Conservation (phyloP, 495 filamentous ascomycete species). For the Neurospora intermedia region DNA sequence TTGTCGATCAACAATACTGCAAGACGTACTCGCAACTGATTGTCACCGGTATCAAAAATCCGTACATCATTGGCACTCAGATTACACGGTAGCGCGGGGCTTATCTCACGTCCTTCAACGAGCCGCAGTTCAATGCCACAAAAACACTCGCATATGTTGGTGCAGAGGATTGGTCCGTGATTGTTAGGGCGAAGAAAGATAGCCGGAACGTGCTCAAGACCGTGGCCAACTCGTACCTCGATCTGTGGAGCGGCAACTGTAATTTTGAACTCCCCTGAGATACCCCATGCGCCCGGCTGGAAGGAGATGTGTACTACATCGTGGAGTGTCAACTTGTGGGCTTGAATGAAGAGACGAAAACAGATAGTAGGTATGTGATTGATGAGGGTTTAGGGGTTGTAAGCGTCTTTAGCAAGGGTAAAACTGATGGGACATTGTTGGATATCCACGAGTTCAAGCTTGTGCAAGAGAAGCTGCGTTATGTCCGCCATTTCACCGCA, state of each 20-base stretch:
- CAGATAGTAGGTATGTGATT: conserved; percentile 28
- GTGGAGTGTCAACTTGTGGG: neutral
- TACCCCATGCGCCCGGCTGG: conserved; percentile 17
- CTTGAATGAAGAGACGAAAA: conserved; percentile 10
- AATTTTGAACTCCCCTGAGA: conserved; percentile 16
- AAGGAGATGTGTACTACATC: conserved; percentile 17
- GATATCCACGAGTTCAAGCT: conserved; percentile 35
- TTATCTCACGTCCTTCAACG: neutral
- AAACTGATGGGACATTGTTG: conserved; percentile 28
- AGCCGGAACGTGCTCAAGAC: conserved; percentile 10
- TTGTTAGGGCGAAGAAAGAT: conserved; percentile 11
- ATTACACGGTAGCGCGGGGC: conserved; percentile 12
- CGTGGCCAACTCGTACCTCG: conserved; percentile 20
- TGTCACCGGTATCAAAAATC: conserved; percentile 27
- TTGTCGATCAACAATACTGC: conserved; percentile 37
- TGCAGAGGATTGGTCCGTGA: conserved; percentile 18
- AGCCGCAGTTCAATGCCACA: conserved; percentile 19
- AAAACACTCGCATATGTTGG: conserved; percentile 14
- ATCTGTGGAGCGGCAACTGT: conserved; percentile 15
- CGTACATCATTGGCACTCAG: conserved; percentile 41
- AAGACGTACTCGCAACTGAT: conserved; percentile 41
- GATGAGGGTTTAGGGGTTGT: conserved; percentile 28
- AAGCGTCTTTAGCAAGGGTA: conserved; percentile 29
- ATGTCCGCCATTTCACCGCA: conserved; percentile 17
- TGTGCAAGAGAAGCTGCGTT: conserved; percentile 31